These are phyloP conservation scores for Polymyxa betae DNA, from an alignment of 208 protist genomes.

Conservation along the genomic window DNA sequence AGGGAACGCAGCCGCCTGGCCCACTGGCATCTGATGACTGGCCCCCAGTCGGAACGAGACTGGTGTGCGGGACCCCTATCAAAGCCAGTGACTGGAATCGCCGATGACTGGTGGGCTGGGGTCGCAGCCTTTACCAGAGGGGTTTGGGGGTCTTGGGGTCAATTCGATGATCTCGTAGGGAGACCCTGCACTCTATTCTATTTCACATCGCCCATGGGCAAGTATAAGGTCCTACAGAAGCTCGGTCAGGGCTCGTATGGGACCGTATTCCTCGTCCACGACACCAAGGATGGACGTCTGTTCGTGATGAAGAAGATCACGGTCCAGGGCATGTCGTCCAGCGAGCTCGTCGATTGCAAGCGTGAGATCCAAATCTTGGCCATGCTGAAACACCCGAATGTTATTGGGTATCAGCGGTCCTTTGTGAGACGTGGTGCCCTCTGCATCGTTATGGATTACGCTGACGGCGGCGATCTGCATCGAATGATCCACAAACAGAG, in stretches of 20 bases:
- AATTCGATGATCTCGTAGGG: too few relatives aligned
- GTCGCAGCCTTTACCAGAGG: too few relatives aligned
- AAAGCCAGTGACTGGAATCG: too few relatives aligned
- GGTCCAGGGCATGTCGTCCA: conserved; percentile 80
- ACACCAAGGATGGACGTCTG: conserved; percentile 70
- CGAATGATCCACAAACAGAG: conserved; percentile 63
- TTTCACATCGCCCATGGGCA: too few relatives aligned
- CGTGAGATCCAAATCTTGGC: conserved; percentile 87
- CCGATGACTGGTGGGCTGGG: too few relatives aligned
- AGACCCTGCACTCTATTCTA: too few relatives aligned
- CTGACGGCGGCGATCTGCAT: conserved; percentile 68
- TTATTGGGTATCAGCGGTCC: conserved; percentile 79
- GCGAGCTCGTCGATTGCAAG: conserved; percentile 84
- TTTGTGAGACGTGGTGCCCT: conserved; percentile 69
- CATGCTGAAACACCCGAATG: conserved; percentile 83
- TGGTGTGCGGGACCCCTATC: too few relatives aligned
- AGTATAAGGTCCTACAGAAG: conserved; percentile 53
- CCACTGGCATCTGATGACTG: too few relatives aligned
- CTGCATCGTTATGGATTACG: conserved; percentile 77
- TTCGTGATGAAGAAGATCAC: conserved; percentile 87
- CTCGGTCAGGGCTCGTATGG: conserved; percentile 58
- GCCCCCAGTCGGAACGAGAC: too few relatives aligned
- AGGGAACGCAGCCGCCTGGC: too few relatives aligned
- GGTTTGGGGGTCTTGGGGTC: too few relatives aligned
- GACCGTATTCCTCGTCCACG: conserved; percentile 53